These are phyloP conservation scores for Trypanosoma mega DNA, from an alignment of 208 protist genomes.

Conservation along the genomic window DNA sequence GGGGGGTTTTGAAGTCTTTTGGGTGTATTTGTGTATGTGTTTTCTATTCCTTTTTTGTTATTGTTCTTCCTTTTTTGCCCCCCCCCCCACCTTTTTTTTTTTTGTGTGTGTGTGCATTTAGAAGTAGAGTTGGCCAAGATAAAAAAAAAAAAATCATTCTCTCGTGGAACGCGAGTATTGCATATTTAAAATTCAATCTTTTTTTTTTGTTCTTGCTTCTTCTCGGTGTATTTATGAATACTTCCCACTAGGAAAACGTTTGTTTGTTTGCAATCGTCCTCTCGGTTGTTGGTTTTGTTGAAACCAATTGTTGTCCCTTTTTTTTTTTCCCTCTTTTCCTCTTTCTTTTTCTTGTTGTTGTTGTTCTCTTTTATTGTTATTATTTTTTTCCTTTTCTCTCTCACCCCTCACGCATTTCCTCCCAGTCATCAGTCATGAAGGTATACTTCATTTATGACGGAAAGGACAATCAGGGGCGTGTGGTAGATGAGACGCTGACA, in stretches of 20 bases:
- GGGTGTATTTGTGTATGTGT: neutral
- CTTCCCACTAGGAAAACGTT: too few species aligned
- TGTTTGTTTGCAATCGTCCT: too few species aligned
- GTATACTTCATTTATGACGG: conserved; percentile 79
- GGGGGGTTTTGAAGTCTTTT: too few species aligned
- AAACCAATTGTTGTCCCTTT: too few species aligned
- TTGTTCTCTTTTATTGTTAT: neutral
- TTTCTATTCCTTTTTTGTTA: neutral
- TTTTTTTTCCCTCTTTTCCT: too few species aligned
- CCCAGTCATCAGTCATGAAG: conserved; percentile 42
- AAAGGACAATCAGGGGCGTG: conserved; percentile 32
- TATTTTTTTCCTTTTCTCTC: conserved; percentile 11
- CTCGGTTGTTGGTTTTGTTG: too few species aligned
- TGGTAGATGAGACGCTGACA: conserved; percentile 24
- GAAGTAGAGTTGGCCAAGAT: neutral
- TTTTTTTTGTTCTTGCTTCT: too few species aligned
- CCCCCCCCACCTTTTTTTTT: conserved; percentile 7
- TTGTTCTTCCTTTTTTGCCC: too few species aligned
- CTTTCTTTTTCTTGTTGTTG: too few species aligned
- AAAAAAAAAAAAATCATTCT: neutral
- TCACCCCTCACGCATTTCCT: neutral
- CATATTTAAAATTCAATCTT: too few species aligned
- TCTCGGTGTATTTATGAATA: too few species aligned
- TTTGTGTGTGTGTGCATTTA: neutral
- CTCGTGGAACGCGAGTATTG: too few species aligned